Evolutionary conservation across 2,329 filamentous ascomycete genomes (phyloP).

Genomic region (Fusarium circinatum): DNA sequence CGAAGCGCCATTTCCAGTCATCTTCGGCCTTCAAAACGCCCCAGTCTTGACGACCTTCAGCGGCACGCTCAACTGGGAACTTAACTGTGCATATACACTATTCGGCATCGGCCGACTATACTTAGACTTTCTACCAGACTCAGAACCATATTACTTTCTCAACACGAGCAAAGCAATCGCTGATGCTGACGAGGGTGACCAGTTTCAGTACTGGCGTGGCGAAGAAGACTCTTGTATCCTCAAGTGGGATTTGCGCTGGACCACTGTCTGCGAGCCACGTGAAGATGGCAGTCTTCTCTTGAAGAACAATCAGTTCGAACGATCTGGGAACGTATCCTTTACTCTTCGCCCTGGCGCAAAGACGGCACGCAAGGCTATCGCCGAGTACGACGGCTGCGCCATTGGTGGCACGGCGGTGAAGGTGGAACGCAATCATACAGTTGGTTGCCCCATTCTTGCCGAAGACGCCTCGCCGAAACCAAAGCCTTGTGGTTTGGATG

Average conservation of each 20-base stretch:
- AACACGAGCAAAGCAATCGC: constrained; percentile 14
- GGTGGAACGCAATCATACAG: constrained; percentile 16
- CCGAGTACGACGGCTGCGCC: constrained; percentile 14
- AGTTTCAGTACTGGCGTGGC: constrained; percentile 21
- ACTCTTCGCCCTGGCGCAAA: constrained; percentile 9
- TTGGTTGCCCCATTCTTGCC: constrained; percentile 14
- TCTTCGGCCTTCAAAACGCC: constrained; percentile 29
- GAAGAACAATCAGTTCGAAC: constrained; percentile 20
- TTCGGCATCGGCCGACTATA: constrained; percentile 17
- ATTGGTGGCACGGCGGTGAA: constrained; percentile 15
- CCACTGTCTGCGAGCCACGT: constrained; percentile 11
- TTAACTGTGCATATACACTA: constrained; percentile 13
- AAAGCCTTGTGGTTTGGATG: constrained; percentile 15
- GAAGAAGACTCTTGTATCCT: constrained; percentile 20
- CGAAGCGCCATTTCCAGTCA: constrained; percentile 26
- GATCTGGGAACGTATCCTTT: constrained; percentile 11
- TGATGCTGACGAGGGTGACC: constrained; percentile 17
- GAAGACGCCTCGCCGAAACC: constrained; percentile 17
- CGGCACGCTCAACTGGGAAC: constrained; percentile 16
- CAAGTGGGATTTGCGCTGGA: constrained; percentile 20
- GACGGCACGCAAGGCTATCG: constrained; percentile 3
- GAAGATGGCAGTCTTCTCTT: constrained; percentile 12
- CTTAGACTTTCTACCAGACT: constrained; percentile 8
- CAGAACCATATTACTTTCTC: constrained; percentile 21
- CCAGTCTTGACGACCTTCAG: constrained; percentile 21